A percentile compares a stretch with the other conserved stretches of the same genome.
Conservation (phyloP, 2,329 filamentous ascomycete genomes). For the Alternaria metachromatica region DNA sequence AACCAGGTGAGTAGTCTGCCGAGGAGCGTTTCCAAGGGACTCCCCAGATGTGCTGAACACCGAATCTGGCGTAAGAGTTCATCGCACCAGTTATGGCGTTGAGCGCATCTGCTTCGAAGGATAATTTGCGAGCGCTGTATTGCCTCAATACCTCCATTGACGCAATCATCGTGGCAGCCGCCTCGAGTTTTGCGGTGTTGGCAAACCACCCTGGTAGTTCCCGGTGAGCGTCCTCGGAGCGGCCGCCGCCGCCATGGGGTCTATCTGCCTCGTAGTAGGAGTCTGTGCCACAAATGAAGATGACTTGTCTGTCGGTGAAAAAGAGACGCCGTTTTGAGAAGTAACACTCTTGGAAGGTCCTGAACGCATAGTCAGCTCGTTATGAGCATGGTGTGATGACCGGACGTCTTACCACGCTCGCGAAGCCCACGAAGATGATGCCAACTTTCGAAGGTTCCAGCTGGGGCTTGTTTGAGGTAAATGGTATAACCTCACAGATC, state of each 20-base stretch:
- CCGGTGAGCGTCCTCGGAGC: background rate
- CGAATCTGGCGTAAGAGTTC: background rate
- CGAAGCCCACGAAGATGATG: background rate
- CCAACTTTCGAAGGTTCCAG: fast-evolving
- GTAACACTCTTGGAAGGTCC: background rate
- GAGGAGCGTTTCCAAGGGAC: background rate
- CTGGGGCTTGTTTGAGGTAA: background rate
- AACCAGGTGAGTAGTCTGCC: background rate
- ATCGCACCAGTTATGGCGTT: background rate
- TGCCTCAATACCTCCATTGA: background rate
- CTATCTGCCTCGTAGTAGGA: background rate
- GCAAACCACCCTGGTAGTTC: background rate
- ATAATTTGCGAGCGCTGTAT: background rate
- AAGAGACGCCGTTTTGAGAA: background rate
- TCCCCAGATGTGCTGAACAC: background rate
- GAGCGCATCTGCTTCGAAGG: background rate
- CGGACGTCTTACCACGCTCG: background rate
- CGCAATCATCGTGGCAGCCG: background rate
- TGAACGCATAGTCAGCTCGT: background rate
- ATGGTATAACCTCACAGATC: background rate
- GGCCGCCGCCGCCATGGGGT: background rate
- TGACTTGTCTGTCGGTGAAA: background rate
- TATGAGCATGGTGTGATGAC: background rate
- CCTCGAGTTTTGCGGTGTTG: background rate
- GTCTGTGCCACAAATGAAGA: background rate